A percentile compares a stretch with the other conserved stretches of the same genome.
Evolutionary conservation across 768 basidiomycete species (phyloP).

Genomic region (Auricularia sp.): DNA sequence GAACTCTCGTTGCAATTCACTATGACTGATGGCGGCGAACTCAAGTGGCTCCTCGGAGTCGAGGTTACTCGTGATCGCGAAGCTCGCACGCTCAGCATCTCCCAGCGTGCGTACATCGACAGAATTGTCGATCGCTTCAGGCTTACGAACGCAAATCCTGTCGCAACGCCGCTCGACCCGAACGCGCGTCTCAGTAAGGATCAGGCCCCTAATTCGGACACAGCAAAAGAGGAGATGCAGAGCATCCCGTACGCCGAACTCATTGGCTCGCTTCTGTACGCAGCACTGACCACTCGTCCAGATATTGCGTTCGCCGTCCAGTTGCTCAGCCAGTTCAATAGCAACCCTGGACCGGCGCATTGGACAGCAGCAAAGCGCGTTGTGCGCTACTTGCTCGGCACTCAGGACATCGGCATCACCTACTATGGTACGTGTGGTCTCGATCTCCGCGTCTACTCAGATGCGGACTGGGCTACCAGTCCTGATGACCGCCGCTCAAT

Average conservation of each 20-base stretch:
- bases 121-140: constrained; percentile 8
- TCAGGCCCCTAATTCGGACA: neutral
- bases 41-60: constrained; percentile 27
- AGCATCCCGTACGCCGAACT: neutral
- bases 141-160: constrained; percentile 4
- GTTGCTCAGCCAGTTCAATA: constrained; percentile 5
- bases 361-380: constrained; percentile 4
- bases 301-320: constrained; percentile 7
- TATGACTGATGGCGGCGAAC: constrained; percentile 26
- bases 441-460: constrained; percentile 9
- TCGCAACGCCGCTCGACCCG: constrained; percentile 9
- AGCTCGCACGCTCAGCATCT: constrained; percentile 1
- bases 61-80: constrained; percentile 14
- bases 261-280: neutral
- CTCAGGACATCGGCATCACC: constrained; percentile 1
- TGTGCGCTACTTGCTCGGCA: neutral
- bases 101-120: constrained; percentile 10
- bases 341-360: constrained; percentile 1
- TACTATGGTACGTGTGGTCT: neutral
- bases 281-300: neutral
- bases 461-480: constrained; percentile 17
- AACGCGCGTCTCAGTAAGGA: constrained; percentile 1
- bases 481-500: constrained; percentile 12
- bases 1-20: constrained; percentile 17
- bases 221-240: too few relatives aligned